Evolutionary conservation across 2,329 filamentous ascomycete species (phyloP).

Genomic region (Sclerotinia spermophila): DNA sequence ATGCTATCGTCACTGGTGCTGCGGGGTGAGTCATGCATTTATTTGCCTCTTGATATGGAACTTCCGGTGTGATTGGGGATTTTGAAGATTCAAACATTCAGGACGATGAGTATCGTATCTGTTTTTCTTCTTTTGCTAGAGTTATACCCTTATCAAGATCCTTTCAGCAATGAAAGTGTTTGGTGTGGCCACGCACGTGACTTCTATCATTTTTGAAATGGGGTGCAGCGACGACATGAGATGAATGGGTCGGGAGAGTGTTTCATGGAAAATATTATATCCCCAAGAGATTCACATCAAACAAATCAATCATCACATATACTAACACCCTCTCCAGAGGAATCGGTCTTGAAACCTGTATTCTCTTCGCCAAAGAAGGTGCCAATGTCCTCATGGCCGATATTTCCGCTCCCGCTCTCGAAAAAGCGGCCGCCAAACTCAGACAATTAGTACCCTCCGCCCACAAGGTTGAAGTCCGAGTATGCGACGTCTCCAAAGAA

Average conservation of each 20-base stretch:
- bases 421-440: conserved; percentile 57
- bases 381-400: conserved; percentile 69
- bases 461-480: conserved; percentile 47
- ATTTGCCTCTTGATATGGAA: neutral
- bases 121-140: neutral
- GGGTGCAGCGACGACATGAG: neutral
- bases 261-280: neutral
- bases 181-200: conserved; percentile 5
- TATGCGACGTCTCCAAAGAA: conserved; percentile 68
- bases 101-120: neutral
- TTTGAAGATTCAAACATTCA: too few species aligned
- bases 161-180: too few species aligned
- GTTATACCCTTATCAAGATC: neutral
- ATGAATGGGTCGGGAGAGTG: neutral
- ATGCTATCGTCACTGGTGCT: conserved; percentile 60
- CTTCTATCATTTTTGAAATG: neutral
- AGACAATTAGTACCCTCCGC: conserved; percentile 53
- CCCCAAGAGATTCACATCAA: neutral
- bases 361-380: conserved; percentile 69
- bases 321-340: conserved; percentile 45
- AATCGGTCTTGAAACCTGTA: conserved; percentile 70
- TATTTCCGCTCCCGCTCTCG: conserved; percentile 61
- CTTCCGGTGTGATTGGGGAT: neutral
- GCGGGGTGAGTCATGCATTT: conserved; percentile 54
- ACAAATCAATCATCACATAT: neutral